Evolutionary conservation across 2,329 filamentous ascomycete species (phyloP).

Genomic region (Cytospora schulzeri): DNA sequence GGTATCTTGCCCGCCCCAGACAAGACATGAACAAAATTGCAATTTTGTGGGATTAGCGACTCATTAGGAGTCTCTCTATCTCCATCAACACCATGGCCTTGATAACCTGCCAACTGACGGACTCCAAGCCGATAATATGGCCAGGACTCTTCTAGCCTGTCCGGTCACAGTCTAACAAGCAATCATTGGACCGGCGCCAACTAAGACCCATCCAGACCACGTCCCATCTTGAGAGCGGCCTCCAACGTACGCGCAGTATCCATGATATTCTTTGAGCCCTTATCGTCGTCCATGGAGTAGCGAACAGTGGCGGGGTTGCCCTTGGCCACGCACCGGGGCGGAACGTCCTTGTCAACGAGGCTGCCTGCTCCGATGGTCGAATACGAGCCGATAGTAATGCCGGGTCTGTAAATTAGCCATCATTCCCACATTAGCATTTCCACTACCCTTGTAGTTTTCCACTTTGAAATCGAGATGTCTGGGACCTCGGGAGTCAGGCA

Average conservation of each 20-base stretch:
- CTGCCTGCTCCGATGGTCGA: constrained; percentile 37
- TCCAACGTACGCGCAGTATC: constrained; percentile 22
- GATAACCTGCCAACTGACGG: background rate
- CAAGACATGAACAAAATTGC: too few species aligned
- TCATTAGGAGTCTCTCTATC: background rate
- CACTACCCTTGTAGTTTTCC: too few species aligned
- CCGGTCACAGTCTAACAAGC: too few species aligned
- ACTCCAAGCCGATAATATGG: background rate
- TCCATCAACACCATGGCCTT: background rate
- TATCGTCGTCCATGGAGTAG: constrained; percentile 20
- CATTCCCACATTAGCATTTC: constrained; percentile 1
- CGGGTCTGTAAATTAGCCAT: constrained; percentile 31
- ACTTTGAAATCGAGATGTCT: too few species aligned
- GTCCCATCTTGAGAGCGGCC: constrained; percentile 29
- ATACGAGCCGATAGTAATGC: constrained; percentile 36
- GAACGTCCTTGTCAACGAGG: constrained; percentile 35
- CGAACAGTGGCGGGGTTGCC: constrained; percentile 35
- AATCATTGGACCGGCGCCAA: too few species aligned
- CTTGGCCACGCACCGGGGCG: constrained; percentile 32
- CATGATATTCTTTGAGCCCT: constrained; percentile 1
- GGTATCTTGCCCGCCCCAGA: too few species aligned
- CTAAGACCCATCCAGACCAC: background rate
- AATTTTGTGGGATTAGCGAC: background rate
- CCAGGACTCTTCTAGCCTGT: background rate
- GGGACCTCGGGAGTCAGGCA: too few species aligned